Evolutionary conservation across 805 yeast species (phyloP).

Genomic region (Yamadazyma takamatsuzukensis): DNA sequence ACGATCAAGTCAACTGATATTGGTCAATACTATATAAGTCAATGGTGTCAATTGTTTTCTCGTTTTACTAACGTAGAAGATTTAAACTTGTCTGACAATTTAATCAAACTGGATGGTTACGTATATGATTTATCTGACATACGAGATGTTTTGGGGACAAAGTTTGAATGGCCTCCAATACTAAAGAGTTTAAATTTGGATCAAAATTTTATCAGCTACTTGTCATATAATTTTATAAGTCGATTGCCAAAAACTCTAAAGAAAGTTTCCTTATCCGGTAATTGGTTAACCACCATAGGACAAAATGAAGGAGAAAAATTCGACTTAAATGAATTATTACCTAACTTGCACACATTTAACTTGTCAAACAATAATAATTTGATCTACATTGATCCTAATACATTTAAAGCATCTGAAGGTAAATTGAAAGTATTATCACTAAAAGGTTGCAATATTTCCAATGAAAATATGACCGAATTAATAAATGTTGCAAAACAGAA

Average conservation of each 20-base stretch:
- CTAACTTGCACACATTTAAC: slow-evolving; percentile 16
- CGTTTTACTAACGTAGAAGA: slow-evolving; percentile 17
- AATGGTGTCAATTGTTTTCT: slow-evolving; percentile 29
- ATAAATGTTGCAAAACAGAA: slow-evolving; percentile 4
- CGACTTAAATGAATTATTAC: slow-evolving; percentile 11
- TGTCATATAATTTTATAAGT: slow-evolving; percentile 17
- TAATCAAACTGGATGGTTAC: slow-evolving; percentile 14
- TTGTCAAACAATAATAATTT: slow-evolving; percentile 16
- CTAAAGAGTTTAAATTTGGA: slow-evolving; percentile 22
- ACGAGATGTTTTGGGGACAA: slow-evolving; percentile 16
- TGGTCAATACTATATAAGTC: slow-evolving; percentile 25
- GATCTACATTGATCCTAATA: slow-evolving; percentile 11
- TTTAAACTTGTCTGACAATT: slow-evolving; percentile 26
- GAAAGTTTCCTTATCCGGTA: slow-evolving; percentile 19
- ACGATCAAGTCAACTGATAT: slow-evolving; percentile 31
- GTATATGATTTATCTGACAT: slow-evolving; percentile 3
- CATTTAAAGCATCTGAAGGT: slow-evolving; percentile 12
- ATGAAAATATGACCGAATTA: slow-evolving; percentile 10
- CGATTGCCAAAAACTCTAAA: slow-evolving; percentile 27
- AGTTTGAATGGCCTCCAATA: slow-evolving; percentile 21
- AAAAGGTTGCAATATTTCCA: slow-evolving; percentile 13
- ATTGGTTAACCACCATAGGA: slow-evolving; percentile 11
- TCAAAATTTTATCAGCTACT: slow-evolving; percentile 18
- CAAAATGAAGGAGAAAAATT: slow-evolving; percentile 10
- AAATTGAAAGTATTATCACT: slow-evolving; percentile 6